phyloP scores from a whole-genome alignment of 805 yeast genomes.

The Pichia gijzeniarum region DNA sequence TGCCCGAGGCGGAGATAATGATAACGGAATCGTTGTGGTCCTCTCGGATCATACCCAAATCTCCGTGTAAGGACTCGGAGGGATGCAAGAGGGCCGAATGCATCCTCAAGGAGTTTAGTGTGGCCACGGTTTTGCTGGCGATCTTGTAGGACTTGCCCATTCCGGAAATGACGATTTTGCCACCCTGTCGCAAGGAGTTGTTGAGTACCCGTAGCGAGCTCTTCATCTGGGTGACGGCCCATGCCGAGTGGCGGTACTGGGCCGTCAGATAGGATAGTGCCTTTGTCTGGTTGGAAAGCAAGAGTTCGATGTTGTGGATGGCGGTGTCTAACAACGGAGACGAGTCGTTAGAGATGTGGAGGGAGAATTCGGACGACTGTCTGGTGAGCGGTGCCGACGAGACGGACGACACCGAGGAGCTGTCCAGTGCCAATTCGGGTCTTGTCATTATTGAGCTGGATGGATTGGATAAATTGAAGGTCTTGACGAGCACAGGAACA shows the following conservation, averaged over 20 bases:
- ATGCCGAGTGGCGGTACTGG: conserved; percentile 41
- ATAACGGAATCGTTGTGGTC: conserved; percentile 51
- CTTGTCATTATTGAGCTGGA: too few species aligned
- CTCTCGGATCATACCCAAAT: conserved; percentile 62
- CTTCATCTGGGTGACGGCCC: conserved; percentile 39
- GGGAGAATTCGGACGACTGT: conserved; percentile 24
- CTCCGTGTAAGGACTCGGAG: conserved; percentile 86
- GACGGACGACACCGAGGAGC: conserved; percentile 8
- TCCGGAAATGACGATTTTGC: conserved; percentile 73
- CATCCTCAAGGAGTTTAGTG: conserved; percentile 72
- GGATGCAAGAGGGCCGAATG: conserved; percentile 70
- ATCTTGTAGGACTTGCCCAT: conserved; percentile 83
- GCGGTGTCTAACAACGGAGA: conserved; percentile 25
- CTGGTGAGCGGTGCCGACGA: conserved; percentile 20
- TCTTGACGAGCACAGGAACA: too few species aligned
- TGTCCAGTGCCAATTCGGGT: background rate
- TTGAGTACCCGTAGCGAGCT: conserved; percentile 39
- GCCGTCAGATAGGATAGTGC: conserved; percentile 40
- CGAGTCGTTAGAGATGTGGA: conserved; percentile 19
- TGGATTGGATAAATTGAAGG: too few species aligned
- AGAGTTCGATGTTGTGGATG: conserved; percentile 30
- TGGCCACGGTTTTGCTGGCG: conserved; percentile 72
- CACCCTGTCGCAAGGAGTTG: conserved; percentile 40
- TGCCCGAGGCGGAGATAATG: conserved; percentile 74
- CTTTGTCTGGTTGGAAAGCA: conserved; percentile 40